Base-by-base conservation (phyloP, 1,284 basidiomycete genomes). In the Pseudozyma pruni region DNA sequence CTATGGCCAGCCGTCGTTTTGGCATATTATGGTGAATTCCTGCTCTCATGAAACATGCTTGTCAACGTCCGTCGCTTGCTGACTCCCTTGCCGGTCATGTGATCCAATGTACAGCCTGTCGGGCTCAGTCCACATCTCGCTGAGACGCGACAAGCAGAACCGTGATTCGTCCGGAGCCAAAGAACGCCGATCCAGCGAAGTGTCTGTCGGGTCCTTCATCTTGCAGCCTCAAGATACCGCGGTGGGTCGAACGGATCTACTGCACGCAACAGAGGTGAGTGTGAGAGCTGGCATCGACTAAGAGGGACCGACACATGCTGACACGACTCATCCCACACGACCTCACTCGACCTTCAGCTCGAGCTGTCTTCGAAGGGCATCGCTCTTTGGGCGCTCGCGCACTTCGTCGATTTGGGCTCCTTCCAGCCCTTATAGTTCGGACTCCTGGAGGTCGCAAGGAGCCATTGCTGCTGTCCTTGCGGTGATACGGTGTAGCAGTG, bases 221-320 rank as follows among this genome's bases (percentile, higher is more conserved):
- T 25, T 58, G 54, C 50, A 64, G 38, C 37, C 54, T 4, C 44
- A 39, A n/a, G 61, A 64, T 23, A 29, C 50, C 19, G 16, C 53
- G 5, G 41, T 53, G 4, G 54, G 40, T 4, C 40, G 25, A 17
- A 45, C 44, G 10, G 39, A 48, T 22, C 40, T 58, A n/a, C 50
- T 64, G 7, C 41, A 34, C 19, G 25, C 40, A 27, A 19, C 49
- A 22, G 54, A 64, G 61, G 54, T 64, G n/a, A 22, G 8, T 54
- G 52, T 5, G 8, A 27, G 7, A 4, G 16, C 16, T 7, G 27
- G 27, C 27, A 11, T 11, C 11, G 27, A 6, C 11, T 7, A 6
- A 29, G 11, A 11, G 27, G 11, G 27, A 29, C 27, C 6, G 11
- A 6, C 27, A 29, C 11, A 29, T 11, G 27, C 27, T 29, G 27